Evolutionary conservation across 208 protist species (phyloP).

Genomic region (Kentomonas sorsogonicus): DNA sequence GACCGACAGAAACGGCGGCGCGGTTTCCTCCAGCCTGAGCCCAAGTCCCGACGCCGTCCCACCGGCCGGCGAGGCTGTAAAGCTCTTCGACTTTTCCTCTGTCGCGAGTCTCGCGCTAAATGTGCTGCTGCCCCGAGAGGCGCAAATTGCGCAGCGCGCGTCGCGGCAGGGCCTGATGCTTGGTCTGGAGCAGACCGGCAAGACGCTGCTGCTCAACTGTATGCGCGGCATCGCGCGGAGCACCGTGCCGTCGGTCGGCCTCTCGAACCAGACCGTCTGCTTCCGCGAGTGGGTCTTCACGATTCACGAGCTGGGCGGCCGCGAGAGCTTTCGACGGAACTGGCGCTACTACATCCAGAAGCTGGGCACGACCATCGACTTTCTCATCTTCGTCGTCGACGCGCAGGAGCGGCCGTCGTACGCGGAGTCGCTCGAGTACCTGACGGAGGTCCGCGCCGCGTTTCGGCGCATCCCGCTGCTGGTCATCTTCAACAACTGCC

Average conservation of each 20-base stretch:
- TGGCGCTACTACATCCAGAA: constrained; percentile 68
- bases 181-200: constrained; percentile 78
- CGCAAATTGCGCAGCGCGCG: constrained; percentile 36
- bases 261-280: constrained; percentile 60
- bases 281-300: constrained; percentile 84
- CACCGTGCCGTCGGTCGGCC: constrained; percentile 74
- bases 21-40: neutral
- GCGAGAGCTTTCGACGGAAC: constrained; percentile 76
- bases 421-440: constrained; percentile 44
- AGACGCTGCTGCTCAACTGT: constrained; percentile 75
- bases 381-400: constrained; percentile 78
- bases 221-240: constrained; percentile 51
- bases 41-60: neutral
- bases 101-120: constrained; percentile 60
- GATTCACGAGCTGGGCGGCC: constrained; percentile 75
- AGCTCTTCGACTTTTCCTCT: constrained; percentile 47
- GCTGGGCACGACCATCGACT: constrained; percentile 64
- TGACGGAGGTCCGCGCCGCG: constrained; percentile 45
- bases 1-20: neutral
- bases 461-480: constrained; percentile 54
- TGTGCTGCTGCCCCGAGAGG: constrained; percentile 65
- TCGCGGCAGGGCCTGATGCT: constrained; percentile 66
- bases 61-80: neutral
- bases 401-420: constrained; percentile 32
- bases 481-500: constrained; percentile 84